Conservation (phyloP, 306 rosid genomes). For the Dryas octopetala region DNA sequence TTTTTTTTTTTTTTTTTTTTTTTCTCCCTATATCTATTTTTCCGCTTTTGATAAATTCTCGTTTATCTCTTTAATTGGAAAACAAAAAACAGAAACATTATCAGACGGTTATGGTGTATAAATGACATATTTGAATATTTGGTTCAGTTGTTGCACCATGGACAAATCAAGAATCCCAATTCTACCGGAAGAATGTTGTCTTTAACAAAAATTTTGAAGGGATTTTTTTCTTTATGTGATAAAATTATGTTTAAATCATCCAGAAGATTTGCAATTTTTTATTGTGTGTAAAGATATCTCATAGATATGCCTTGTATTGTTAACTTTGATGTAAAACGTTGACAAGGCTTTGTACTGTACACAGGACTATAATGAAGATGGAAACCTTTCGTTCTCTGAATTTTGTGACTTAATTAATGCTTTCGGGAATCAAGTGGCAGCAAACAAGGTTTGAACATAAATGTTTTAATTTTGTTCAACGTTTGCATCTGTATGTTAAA, state of each 20-base stretch:
- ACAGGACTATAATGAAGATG: conserved; percentile 94
- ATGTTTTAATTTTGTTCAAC: conserved; percentile 4
- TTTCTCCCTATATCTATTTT: neutral
- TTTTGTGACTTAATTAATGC: conserved; percentile 81
- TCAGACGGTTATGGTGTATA: neutral
- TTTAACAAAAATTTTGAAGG: no score
- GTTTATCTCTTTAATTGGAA: neutral
- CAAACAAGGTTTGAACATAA: conserved; percentile 54
- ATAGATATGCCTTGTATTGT: neutral
- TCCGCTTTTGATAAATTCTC: neutral
- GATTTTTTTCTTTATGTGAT: neutral
- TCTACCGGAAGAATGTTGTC: no score
- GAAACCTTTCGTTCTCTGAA: conserved; percentile 75
- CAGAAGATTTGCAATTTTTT: neutral
- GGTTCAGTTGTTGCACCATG: no score
- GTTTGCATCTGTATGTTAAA: conserved; percentile 7
- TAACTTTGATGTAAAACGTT: conserved; percentile 11
- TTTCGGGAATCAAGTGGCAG: conserved; percentile 86
- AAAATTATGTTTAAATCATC: neutral
- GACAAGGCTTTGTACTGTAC: conserved; percentile 23
- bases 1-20: no score
- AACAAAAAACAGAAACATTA: neutral
- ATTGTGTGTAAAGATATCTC: neutral
- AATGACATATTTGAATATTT: no score
- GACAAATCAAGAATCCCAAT: no score